Conservation (phyloP, 352 stramenopile genomes). For the Thalassiosira exigua region DNA sequence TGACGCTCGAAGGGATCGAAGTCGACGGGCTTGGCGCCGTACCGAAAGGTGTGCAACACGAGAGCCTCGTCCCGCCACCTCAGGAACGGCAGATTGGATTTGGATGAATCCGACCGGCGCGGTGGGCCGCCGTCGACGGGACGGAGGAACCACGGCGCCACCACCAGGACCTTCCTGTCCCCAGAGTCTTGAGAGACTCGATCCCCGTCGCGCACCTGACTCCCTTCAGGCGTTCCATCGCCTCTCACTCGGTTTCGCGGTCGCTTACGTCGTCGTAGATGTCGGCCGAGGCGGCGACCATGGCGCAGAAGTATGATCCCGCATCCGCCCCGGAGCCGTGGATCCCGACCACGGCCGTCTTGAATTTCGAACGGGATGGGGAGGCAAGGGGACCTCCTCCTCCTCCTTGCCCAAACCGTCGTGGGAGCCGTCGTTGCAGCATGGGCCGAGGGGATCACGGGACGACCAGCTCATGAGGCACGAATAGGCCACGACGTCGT, state of each 20-base stretch:
- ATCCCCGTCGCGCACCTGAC: no score
- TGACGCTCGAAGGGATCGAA: background rate
- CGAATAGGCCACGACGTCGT: slow-evolving; percentile 10
- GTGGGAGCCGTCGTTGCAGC: slow-evolving; percentile 12
- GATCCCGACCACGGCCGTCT: slow-evolving; percentile 62
- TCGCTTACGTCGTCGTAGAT: no score
- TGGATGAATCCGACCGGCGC: background rate
- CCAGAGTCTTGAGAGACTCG: background rate
- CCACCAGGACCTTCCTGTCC: slow-evolving; percentile 41
- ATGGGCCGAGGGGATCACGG: slow-evolving; percentile 1
- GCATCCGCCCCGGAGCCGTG: slow-evolving; percentile 75
- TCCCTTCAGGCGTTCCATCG: no score
- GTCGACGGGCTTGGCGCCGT: slow-evolving; percentile 69
- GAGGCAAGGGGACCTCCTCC: background rate
- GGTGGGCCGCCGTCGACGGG: slow-evolving; percentile 26
- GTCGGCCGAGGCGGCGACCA: slow-evolving; percentile 23
- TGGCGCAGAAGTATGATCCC: slow-evolving; percentile 73
- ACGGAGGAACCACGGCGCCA: slow-evolving; percentile 72
- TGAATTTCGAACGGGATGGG: slow-evolving; percentile 10
- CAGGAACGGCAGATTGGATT: slow-evolving; percentile 35
- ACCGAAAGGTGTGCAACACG: slow-evolving; percentile 69
- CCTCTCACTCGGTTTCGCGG: no score
- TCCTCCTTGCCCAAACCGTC: no score
- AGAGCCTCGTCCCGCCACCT: slow-evolving; percentile 60
- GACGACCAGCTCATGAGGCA: slow-evolving; percentile 18